Conservation (phyloP, 179 eudicot genomes). For the Sideroxylon spinosum region DNA sequence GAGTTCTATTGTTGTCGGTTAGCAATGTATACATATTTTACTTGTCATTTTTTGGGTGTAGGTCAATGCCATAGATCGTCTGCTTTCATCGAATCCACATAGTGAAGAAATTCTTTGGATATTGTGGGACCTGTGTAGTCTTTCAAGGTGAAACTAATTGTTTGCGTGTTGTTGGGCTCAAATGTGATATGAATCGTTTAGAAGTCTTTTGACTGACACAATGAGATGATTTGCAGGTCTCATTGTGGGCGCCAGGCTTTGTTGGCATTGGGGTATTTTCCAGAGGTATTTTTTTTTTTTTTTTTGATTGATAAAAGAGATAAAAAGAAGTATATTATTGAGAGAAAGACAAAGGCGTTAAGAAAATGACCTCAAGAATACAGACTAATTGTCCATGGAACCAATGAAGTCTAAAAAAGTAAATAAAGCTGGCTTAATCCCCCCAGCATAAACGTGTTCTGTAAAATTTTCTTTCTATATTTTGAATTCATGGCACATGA, state of each 20-base stretch:
- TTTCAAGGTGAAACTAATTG: conserved; percentile 58
- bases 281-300: conserved; percentile 61
- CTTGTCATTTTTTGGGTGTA: conserved; percentile 25
- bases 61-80: conserved; percentile 77
- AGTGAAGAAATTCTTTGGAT: conserved; percentile 82
- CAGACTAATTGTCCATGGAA: too few species aligned
- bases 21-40: neutral
- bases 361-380: too few species aligned
- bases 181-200: neutral
- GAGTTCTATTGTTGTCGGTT: conserved; percentile 10
- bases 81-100: conserved; percentile 49
- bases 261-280: conserved; percentile 71
- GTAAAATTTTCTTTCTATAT: conserved; percentile 1
- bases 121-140: conserved; percentile 90
- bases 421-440: too few species aligned
- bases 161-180: conserved; percentile 9
- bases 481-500: neutral
- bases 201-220: neutral
- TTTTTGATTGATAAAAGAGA: conserved; percentile 3
- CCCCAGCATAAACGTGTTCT: too few species aligned
- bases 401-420: too few species aligned
- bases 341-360: neutral
- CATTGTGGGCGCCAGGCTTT: conserved; percentile 94
- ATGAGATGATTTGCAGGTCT: conserved; percentile 53
- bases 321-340: neutral